Conservation (phyloP, 1,284 basidiomycete genomes). For the Trichosporon sp. region DNA sequence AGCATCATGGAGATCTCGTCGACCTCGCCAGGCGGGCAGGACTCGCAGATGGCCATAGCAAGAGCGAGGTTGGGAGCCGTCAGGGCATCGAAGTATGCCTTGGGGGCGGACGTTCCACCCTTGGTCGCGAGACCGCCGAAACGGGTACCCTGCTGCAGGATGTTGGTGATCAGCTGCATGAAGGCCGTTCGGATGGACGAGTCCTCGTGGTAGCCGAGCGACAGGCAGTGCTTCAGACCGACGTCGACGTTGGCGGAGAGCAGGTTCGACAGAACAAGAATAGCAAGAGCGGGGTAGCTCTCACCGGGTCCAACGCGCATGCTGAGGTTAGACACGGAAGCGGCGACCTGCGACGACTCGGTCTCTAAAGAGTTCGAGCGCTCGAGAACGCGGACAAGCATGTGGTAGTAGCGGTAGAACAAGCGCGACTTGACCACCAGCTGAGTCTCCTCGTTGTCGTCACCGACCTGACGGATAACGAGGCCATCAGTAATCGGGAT, state of each 20-base stretch:
- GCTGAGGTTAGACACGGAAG: constrained; percentile 32
- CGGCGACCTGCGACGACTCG: constrained; percentile 33
- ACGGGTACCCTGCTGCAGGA: constrained; percentile 73
- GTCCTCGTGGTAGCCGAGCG: constrained; percentile 76
- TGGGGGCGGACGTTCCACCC: constrained; percentile 34
- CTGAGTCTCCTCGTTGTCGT: constrained; percentile 65
- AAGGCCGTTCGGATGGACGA: constrained; percentile 75
- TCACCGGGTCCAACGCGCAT: constrained; percentile 26
- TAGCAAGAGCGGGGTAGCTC: constrained; percentile 39
- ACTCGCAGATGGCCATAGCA: constrained; percentile 81
- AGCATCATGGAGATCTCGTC: constrained; percentile 80
- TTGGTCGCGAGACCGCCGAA: constrained; percentile 44
- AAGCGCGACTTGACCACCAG: constrained; percentile 71
- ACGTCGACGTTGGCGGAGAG: constrained; percentile 83
- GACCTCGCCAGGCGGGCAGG: constrained; percentile 73
- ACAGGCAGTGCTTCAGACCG: constrained; percentile 83
- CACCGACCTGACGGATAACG: constrained; percentile 67
- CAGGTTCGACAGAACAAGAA: constrained; percentile 77
- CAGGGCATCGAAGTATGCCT: constrained; percentile 42
- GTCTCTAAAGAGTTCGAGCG: constrained; percentile 48
- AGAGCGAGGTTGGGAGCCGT: constrained; percentile 57
- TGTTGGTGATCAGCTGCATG: constrained; percentile 82
- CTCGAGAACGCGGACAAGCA: constrained; percentile 68
- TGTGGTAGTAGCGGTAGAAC: constrained; percentile 73
- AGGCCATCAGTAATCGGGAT: constrained; percentile 77